phyloP scores from a whole-genome alignment of 495 filamentous ascomycete species.

The Neurospora sp. region DNA sequence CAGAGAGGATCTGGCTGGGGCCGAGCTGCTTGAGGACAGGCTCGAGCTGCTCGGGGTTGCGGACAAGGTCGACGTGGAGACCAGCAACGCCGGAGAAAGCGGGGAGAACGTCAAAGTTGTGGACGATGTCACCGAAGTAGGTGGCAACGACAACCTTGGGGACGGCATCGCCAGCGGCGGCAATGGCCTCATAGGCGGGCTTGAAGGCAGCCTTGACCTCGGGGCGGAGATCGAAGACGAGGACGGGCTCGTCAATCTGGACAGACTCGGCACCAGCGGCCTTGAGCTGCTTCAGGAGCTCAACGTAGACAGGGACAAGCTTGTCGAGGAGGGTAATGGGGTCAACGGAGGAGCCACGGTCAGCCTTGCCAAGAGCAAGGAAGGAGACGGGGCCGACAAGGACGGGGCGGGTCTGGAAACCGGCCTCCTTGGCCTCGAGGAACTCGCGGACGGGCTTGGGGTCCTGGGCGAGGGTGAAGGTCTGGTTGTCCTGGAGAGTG shows the following conservation, averaged over 20 bases:
- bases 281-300: slow-evolving; percentile 87
- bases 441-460: slow-evolving; percentile 94
- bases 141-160: slow-evolving; percentile 82
- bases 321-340: slow-evolving; percentile 88
- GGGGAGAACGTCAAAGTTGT: slow-evolving; percentile 87
- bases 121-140: slow-evolving; percentile 98
- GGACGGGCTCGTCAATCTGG: slow-evolving; percentile 94
- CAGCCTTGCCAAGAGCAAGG: slow-evolving; percentile 91
- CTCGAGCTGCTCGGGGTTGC: slow-evolving; percentile 96
- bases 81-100: slow-evolving; percentile 55
- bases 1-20: slow-evolving; percentile 77
- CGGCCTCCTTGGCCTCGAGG: slow-evolving; percentile 93
- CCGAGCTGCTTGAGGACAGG: slow-evolving; percentile 83
- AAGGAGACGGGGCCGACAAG: slow-evolving; percentile 94
- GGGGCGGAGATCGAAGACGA: slow-evolving; percentile 81
- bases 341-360: slow-evolving; percentile 81
- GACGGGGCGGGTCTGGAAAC: slow-evolving; percentile 85
- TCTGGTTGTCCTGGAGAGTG: slow-evolving; percentile 89
- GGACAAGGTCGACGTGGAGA: slow-evolving; percentile 91
- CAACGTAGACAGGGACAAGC: slow-evolving; percentile 83
- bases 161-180: slow-evolving; percentile 60
- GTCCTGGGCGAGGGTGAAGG: slow-evolving; percentile 74
- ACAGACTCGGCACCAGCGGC: slow-evolving; percentile 87
- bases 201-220: slow-evolving; percentile 96
- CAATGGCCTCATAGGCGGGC: slow-evolving; percentile 85